Evolutionary conservation across 2,329 filamentous ascomycete genomes (phyloP).

Genomic region (Scleromitrula shiraiana): DNA sequence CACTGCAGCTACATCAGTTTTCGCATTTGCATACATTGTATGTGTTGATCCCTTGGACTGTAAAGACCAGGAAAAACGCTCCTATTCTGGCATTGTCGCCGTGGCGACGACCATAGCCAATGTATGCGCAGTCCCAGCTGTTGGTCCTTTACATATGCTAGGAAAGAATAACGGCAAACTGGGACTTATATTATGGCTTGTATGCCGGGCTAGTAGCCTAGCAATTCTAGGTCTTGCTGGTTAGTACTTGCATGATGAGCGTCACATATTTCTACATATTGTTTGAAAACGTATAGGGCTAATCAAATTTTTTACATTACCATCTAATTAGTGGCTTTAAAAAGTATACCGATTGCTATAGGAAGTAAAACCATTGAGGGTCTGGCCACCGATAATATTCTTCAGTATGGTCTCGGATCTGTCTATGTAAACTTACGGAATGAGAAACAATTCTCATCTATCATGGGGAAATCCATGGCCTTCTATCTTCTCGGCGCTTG

Average conservation of each 20-base stretch:
- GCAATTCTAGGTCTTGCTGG: slow-evolving; percentile 1
- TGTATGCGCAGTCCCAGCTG: neutral
- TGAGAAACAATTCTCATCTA: neutral
- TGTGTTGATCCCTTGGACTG: slow-evolving; percentile 4
- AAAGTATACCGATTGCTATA: neutral
- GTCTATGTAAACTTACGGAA: neutral
- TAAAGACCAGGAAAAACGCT: neutral
- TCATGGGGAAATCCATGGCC: slow-evolving; percentile 5
- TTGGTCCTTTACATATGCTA: neutral
- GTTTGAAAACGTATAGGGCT: neutral
- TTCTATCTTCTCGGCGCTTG: slow-evolving; percentile 6
- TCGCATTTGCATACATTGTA: slow-evolving; percentile 1
- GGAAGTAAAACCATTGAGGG: slow-evolving; percentile 2
- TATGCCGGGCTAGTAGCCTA: slow-evolving; percentile 4
- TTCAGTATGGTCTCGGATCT: slow-evolving; percentile 3
- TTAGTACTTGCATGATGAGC: too few species aligned
- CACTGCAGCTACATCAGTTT: slow-evolving; percentile 1
- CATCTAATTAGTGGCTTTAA: slow-evolving; percentile 1
- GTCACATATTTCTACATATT: too few species aligned
- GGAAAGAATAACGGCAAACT: neutral
- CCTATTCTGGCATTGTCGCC: neutral
- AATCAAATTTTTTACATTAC: too few species aligned
- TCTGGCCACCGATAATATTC: slow-evolving; percentile 6
- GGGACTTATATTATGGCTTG: slow-evolving; percentile 1
- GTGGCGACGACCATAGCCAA: neutral